Evolutionary conservation across 495 filamentous ascomycete genomes (phyloP).

Genomic region (Trypethelium eluteriae): DNA sequence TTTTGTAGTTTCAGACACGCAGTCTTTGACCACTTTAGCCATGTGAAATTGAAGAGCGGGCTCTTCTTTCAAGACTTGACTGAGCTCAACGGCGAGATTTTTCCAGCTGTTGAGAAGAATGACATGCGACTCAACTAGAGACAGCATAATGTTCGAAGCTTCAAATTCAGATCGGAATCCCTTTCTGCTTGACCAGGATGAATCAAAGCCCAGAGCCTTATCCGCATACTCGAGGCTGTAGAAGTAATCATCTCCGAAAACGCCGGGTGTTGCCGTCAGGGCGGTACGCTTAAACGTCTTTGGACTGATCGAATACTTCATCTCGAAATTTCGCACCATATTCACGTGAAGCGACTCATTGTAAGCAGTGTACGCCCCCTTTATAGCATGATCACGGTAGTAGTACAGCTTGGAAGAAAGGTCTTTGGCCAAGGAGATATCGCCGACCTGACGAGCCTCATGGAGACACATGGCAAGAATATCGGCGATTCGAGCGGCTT

Average conservation of each 20-base stretch:
- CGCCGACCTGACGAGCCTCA: constrained; percentile 63
- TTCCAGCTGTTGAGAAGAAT: constrained; percentile 87
- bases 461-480: constrained; percentile 89
- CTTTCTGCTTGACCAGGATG: constrained; percentile 59
- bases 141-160: constrained; percentile 81
- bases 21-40: constrained; percentile 59
- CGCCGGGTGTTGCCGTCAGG: constrained; percentile 43
- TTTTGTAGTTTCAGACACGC: constrained; percentile 59
- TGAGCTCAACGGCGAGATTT: constrained; percentile 76
- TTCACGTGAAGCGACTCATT: constrained; percentile 79
- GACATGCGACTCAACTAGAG: constrained; percentile 83
- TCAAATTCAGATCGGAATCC: constrained; percentile 76
- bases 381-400: constrained; percentile 64
- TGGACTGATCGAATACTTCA: constrained; percentile 57
- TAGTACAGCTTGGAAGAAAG: constrained; percentile 68
- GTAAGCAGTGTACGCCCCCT: constrained; percentile 55
- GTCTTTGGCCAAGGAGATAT: constrained; percentile 55
- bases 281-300: constrained; percentile 64
- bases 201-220: constrained; percentile 65
- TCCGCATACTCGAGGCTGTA: constrained; percentile 70
- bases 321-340: constrained; percentile 74
- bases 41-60: constrained; percentile 59
- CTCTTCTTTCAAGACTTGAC: constrained; percentile 53
- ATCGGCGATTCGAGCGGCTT: constrained; percentile 75
- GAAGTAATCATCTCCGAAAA: constrained; percentile 66